Percentiles rank a stretch among this genome's conserved stretches.
These are phyloP conservation scores for Dendrobium chrysotoxum DNA, from an alignment of 106 monocot species.

Conservation along the genomic window DNA sequence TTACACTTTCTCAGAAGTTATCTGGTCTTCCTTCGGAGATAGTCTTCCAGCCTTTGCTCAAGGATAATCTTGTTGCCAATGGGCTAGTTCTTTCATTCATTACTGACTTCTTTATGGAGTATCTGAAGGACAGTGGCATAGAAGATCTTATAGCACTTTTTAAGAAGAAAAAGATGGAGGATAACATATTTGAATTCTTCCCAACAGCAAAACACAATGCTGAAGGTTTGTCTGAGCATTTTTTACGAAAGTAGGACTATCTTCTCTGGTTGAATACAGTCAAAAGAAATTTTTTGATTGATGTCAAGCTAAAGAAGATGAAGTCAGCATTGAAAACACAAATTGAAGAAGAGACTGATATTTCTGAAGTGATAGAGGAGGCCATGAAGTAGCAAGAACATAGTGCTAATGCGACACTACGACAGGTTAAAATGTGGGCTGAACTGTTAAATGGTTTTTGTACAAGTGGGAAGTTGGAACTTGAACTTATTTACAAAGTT, in stretches of 20 bases:
- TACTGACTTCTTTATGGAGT: conserved; percentile 89
- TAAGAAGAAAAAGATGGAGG: conserved; percentile 89
- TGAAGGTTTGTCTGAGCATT: conserved; percentile 86
- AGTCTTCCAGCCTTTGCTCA: conserved; percentile 90
- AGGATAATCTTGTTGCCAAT: conserved; percentile 91
- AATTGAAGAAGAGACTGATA: conserved; percentile 69
- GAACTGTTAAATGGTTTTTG: conserved; percentile 66
- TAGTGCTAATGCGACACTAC: conserved; percentile 85
- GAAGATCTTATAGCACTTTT: conserved; percentile 90
- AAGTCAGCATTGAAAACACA: conserved; percentile 63
- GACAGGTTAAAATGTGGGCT: conserved; percentile 94
- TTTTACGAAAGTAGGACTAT: conserved; percentile 81
- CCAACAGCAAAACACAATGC: conserved; percentile 71
- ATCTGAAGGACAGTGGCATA: conserved; percentile 69
- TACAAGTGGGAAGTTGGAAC: too few species aligned
- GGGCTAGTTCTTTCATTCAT: conserved; percentile 93
- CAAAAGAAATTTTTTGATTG: conserved; percentile 80
- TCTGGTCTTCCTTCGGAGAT: conserved; percentile 94
- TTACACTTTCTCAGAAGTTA: conserved; percentile 94
- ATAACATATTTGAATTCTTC: conserved; percentile 84
- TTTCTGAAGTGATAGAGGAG: conserved; percentile 71
- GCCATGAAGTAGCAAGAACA: conserved; percentile 78
- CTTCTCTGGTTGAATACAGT: conserved; percentile 79
- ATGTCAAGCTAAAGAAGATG: conserved; percentile 86
- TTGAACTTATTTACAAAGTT: too few species aligned